Conservation (phyloP, 305 asterid species). For the Withania somnifera region DNA sequence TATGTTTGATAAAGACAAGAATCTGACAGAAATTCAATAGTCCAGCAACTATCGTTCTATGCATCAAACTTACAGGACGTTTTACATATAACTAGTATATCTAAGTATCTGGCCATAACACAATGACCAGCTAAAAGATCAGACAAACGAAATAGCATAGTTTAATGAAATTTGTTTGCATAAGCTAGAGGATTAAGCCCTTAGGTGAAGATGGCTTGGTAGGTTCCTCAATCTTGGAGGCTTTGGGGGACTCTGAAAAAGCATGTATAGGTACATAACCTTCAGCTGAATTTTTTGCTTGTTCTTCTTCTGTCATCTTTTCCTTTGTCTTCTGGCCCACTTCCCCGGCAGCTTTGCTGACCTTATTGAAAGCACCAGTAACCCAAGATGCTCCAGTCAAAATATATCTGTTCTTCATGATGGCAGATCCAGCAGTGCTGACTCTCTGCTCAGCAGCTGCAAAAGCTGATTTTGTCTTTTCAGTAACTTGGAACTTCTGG, state of each 20-base stretch:
- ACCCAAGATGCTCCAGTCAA: conserved; percentile 71
- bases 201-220: conserved; percentile 34
- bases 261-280: conserved; percentile 23
- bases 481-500: conserved; percentile 60
- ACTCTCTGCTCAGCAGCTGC: conserved; percentile 68
- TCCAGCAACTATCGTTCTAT: not conserved
- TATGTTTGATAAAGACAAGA: not conserved
- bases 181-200: conserved; percentile 39
- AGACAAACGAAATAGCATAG: not conserved
- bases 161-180: not conserved
- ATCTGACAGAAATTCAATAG: not conserved
- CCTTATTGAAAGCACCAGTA: conserved; percentile 57
- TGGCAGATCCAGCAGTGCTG: conserved; percentile 51
- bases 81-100: not conserved
- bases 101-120: conserved; percentile 1
- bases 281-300: conserved; percentile 16
- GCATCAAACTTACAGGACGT: not conserved
- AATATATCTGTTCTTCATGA: conserved; percentile 59
- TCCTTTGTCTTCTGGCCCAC: conserved; percentile 56
- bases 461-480: conserved; percentile 54
- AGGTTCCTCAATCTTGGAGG: conserved; percentile 12
- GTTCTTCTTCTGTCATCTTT: conserved; percentile 48
- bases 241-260: conserved; percentile 13
- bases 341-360: conserved; percentile 52
- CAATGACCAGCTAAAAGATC: conserved; percentile 1